Evolutionary conservation across 2,329 filamentous ascomycete species (phyloP), one percentile per base, ranked within the genome.

Genomic region (Penicillium corylophilum): DNA sequence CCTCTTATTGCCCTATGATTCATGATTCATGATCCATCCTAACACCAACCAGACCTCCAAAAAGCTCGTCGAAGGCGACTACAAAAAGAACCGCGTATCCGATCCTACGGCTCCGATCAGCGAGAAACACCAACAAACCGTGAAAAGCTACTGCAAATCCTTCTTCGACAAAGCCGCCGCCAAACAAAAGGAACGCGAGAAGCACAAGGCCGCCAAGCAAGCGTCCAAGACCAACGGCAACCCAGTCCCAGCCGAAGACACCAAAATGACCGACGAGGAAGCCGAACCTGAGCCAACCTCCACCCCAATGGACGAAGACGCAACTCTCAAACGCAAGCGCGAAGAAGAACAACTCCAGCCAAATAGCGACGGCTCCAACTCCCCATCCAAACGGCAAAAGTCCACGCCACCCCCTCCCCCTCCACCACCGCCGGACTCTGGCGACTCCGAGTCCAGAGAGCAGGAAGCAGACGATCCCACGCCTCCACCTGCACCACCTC

Each of bases 1-100:
- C 23, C 23, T 24, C 1, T 26, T 26, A 26, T 26, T 9, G 24
- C 6, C 9, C 9, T 26, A 5, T 26, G 2, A 5, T 31, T 13
- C 5, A 20, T 10, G 31, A n/a, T 12, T n/a, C n/a, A 13, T 40
- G 18, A 35, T 36, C 6, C 39, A 15, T 18, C n/a, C 16, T 7
- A 29, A 36, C 16, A 16, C 20, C n/a, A 9, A 33, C 40, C 51
- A 82, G 70, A 82, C 93, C 42, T 85, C 85, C 50, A 96, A 96
- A 73, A 95, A 93, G 71, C 82, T 97, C 13, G 92, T 96, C 18
- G 84, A 89, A 16, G 94, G 90, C 0, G 93, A 97, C 70, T 96
- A 89, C 75, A 95, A 95, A 70, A 88, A 93, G 65, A 84, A 85
- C 43, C 86, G 90, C n/a, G 91, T 96, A 9, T 81, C 84, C 41